Conservation (phyloP, 2,329 filamentous ascomycete species). For the Botrytis fabae region DNA sequence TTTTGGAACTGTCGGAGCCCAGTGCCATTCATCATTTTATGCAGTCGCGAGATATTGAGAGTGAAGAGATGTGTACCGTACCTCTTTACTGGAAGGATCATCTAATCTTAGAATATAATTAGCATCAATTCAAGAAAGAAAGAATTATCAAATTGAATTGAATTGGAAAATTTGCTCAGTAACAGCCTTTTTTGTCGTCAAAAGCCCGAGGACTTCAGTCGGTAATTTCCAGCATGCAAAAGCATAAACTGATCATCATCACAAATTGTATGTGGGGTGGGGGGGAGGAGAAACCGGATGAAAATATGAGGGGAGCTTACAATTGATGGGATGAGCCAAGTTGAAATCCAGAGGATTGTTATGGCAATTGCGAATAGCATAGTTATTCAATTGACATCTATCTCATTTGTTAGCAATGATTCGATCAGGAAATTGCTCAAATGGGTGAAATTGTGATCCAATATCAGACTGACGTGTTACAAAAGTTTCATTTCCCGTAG, state of each 20-base stretch:
- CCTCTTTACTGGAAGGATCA: conserved; percentile 22
- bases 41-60: conserved; percentile 28
- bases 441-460: conserved; percentile 15
- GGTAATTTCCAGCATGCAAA: conserved; percentile 86
- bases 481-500: conserved; percentile 76
- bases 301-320: neutral
- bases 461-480: conserved; percentile 92
- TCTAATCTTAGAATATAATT: conserved; percentile 20
- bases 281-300: neutral
- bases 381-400: conserved; percentile 1
- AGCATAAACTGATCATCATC: conserved; percentile 43
- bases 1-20: conserved; percentile 75
- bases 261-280: conserved; percentile 24
- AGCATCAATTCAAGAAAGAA: neutral
- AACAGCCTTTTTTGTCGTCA: conserved; percentile 86
- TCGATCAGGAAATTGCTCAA: neutral
- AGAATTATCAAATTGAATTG: neutral
- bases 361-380: neutral
- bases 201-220: conserved; percentile 69
- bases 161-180: conserved; percentile 57
- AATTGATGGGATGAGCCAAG: neutral
- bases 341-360: too few species aligned
- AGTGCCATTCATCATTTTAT: conserved; percentile 87
- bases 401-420: conserved; percentile 21
- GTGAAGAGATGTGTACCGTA: conserved; percentile 22